Evolutionary conservation across 306 rosid genomes (phyloP), one percentile per base, ranked within the genome.

Genomic region (Vigna mungo): DNA sequence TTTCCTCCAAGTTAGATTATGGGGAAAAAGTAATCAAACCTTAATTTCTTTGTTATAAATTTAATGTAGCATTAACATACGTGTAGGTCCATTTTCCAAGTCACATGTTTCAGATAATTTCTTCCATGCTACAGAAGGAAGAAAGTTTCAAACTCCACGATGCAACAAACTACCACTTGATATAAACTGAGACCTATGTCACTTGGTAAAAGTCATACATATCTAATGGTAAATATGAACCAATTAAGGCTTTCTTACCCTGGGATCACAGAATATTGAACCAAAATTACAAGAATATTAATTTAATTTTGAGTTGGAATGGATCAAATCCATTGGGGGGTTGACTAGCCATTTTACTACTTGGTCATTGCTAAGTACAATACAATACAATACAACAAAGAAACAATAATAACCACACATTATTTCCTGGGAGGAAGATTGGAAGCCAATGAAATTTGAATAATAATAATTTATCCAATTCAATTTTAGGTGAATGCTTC

Each of bases 281-380:
- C 76, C 20, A 74, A 47, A 54, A 77, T 78, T 76, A 55, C 79
- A 80, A 76, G 49, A 85, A 80, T 43, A 43, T 16, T 60, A 48
- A 58, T 46, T 65, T 37, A 43, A 66, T n/a, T 30, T 54, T 44
- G 74, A 23, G 52, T 66, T 77, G 70, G 58, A 55, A 61, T 82
- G 77, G 84, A 84, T 78, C 80, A 68, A 60, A 78, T 7, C 10
- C 11, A 39, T 1, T 2, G 10, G 10, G 59, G 27, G 61, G 77
- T 34, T 56, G 59, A 63, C 20, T 72, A 88, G 79, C 65, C 52
- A 85, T 79, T 55, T 74, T 75, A 83, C 58, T 62, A 43, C 54
- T 82, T 52, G 74, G 81, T 72, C 85, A 54, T 71, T 81, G 82
- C 81, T 44, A 81, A 43, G 37, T 73, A 56, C 37, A 53, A 55